A percentile compares a stretch with the other conserved stretches of the same genome.
phyloP scores from a whole-genome alignment of 2,329 filamentous ascomycete genomes.

The Didymella glomerata region DNA sequence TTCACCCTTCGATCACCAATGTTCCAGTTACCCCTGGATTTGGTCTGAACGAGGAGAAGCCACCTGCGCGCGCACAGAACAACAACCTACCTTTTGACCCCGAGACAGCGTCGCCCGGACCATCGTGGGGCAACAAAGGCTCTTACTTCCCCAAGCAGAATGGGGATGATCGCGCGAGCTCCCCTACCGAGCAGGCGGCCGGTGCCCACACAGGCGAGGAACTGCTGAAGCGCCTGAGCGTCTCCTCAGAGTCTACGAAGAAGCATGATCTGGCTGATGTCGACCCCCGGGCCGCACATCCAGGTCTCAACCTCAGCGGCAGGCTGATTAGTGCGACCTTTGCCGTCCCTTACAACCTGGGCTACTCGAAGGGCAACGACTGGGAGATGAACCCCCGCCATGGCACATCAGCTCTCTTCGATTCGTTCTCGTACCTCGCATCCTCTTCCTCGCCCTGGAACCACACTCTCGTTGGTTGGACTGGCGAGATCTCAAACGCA shows the following conservation, averaged over 20 bases:
- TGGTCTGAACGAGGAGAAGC: slow-evolving; percentile 51
- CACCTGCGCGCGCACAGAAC: slow-evolving; percentile 29
- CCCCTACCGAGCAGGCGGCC: slow-evolving; percentile 54
- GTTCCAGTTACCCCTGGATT: slow-evolving; percentile 57
- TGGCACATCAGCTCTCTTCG: slow-evolving; percentile 90
- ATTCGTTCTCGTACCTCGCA: slow-evolving; percentile 87
- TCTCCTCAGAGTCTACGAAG: slow-evolving; percentile 48
- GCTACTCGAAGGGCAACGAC: slow-evolving; percentile 60
- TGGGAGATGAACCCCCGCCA: slow-evolving; percentile 78
- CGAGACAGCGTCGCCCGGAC: slow-evolving; percentile 42
- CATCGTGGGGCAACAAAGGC: slow-evolving; percentile 41
- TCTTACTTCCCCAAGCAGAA: slow-evolving; percentile 47
- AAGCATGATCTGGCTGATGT: slow-evolving; percentile 56
- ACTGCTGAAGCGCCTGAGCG: slow-evolving; percentile 62
- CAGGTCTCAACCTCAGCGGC: slow-evolving; percentile 66
- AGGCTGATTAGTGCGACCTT: slow-evolving; percentile 71
- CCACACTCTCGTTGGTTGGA: slow-evolving; percentile 93
- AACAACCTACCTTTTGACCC: slow-evolving; percentile 42
- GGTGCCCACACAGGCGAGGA: slow-evolving; percentile 60
- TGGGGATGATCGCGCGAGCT: slow-evolving; percentile 32
- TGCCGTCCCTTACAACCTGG: slow-evolving; percentile 68
- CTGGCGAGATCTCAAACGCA: slow-evolving; percentile 71
- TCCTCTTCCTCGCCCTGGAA: slow-evolving; percentile 87
- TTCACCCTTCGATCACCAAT: slow-evolving; percentile 49
- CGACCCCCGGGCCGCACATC: slow-evolving; percentile 65